These are phyloP conservation scores for Aspergillus uvarum DNA, from an alignment of 2,329 filamentous ascomycete genomes.

Conservation along the genomic window DNA sequence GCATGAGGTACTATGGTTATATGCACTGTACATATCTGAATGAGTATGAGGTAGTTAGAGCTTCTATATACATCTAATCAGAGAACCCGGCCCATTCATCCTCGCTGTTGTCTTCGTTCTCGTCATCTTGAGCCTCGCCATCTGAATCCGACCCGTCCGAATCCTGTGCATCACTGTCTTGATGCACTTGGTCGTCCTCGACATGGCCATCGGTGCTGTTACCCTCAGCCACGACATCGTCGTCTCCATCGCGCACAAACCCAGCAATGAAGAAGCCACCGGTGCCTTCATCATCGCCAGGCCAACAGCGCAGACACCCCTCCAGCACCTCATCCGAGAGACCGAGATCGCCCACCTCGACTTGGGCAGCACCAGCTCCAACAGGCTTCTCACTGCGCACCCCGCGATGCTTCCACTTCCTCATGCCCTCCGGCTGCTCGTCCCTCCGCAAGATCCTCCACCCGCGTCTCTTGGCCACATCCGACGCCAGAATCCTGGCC, in stretches of 20 bases:
- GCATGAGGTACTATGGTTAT: slow-evolving; percentile 1
- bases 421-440: slow-evolving; percentile 74
- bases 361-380: slow-evolving; percentile 1
- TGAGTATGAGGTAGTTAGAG: not conserved
- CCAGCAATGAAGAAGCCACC: slow-evolving; percentile 97
- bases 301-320: slow-evolving; percentile 77
- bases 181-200: slow-evolving; percentile 15
- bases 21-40: slow-evolving; percentile 3
- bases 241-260: slow-evolving; percentile 65
- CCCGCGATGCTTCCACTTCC: slow-evolving; percentile 70
- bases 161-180: too few relatives aligned
- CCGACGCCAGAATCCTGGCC: slow-evolving; percentile 65
- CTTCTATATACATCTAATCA: slow-evolving; percentile 25
- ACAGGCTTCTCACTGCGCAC: slow-evolving; percentile 44
- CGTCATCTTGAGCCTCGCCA: slow-evolving; percentile 12
- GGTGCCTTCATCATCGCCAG: slow-evolving; percentile 76
- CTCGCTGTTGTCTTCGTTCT: slow-evolving; percentile 29
- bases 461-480: slow-evolving; percentile 63
- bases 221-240: slow-evolving; percentile 28
- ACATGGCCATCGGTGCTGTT: slow-evolving; percentile 13
- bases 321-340: slow-evolving; percentile 57
- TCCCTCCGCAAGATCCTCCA: slow-evolving; percentile 75
- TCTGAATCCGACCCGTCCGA: not conserved
- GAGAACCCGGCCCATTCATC: slow-evolving; percentile 50
- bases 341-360: slow-evolving; percentile 21